These are phyloP conservation scores for Camillea tinctor DNA, from an alignment of 2,329 filamentous ascomycete species.

Conservation along the genomic window DNA sequence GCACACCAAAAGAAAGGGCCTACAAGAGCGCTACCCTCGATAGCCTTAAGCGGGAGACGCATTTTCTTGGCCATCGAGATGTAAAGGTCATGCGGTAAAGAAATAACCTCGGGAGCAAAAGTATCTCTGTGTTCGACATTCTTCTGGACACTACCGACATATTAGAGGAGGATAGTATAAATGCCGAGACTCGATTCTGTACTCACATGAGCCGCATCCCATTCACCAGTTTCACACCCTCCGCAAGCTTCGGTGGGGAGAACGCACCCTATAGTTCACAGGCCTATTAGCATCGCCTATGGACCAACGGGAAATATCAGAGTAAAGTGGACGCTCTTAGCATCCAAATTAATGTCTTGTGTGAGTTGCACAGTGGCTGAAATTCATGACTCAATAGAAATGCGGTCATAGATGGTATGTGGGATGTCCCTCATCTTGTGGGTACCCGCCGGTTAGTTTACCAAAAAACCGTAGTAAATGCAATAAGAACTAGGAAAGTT, in stretches of 20 bases:
- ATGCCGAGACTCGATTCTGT: conserved; percentile 1
- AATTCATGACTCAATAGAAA: conserved; percentile 3
- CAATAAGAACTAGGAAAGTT: not conserved
- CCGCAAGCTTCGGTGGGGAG: conserved; percentile 42
- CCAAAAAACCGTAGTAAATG: not conserved
- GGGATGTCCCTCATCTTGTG: not conserved
- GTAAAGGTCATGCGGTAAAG: conserved; percentile 50
- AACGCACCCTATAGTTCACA: conserved; percentile 48
- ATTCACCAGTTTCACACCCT: conserved; percentile 45
- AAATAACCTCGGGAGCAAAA: conserved; percentile 55
- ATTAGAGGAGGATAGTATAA: conserved; percentile 7
- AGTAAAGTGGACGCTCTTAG: not conserved
- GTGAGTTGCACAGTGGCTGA: not conserved
- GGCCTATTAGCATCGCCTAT: not conserved
- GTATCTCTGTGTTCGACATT: conserved; percentile 57
- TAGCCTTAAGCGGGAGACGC: conserved; percentile 53
- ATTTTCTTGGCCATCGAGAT: conserved; percentile 55
- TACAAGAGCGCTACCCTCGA: conserved; percentile 59
- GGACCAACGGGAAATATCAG: not conserved
- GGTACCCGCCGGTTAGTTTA: not conserved
- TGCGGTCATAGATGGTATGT: not conserved
- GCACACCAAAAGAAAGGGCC: conserved; percentile 64
- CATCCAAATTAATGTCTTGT: not conserved
- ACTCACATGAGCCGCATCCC: conserved; percentile 57
- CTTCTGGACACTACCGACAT: conserved; percentile 48